These are phyloP conservation scores for Phaeosphaeriaceae sp. DNA, from an alignment of 2,329 filamentous ascomycete genomes.

Conservation along the genomic window DNA sequence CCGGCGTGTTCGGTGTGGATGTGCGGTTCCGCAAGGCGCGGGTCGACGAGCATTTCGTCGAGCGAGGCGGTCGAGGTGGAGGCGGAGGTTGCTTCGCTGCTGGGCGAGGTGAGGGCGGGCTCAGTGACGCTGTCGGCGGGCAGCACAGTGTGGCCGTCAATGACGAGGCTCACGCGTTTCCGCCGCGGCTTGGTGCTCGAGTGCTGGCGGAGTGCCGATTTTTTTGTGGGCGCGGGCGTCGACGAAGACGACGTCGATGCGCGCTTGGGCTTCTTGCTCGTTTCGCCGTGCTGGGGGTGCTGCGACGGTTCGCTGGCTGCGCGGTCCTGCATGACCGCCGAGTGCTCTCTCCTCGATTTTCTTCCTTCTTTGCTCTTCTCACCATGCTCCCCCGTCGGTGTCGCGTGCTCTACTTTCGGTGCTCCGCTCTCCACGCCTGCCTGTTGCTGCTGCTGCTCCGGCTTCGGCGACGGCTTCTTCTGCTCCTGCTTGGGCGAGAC, in stretches of 20 bases:
- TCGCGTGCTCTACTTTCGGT: background rate
- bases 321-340: constrained; percentile 18
- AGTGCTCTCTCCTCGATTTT: constrained; percentile 24
- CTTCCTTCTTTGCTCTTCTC: constrained; percentile 25
- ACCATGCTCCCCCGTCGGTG: constrained; percentile 13
- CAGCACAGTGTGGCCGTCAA: constrained; percentile 48
- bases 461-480: constrained; percentile 12
- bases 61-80: constrained; percentile 39
- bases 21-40: constrained; percentile 15
- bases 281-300: constrained; percentile 13
- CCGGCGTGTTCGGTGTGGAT: constrained; percentile 16
- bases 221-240: constrained; percentile 29
- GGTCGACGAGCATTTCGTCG: constrained; percentile 41
- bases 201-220: constrained; percentile 40
- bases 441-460: background rate
- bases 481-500: constrained; percentile 31
- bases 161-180: constrained; percentile 47
- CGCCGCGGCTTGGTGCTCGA: constrained; percentile 31
- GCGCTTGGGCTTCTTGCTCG: constrained; percentile 34
- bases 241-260: constrained; percentile 8
- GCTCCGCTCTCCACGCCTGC: background rate
- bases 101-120: constrained; percentile 34
- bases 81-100: constrained; percentile 39
- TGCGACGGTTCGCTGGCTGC: background rate
- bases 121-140: constrained; percentile 44